Percentiles rank a stretch among this genome's conserved stretches.
These are phyloP conservation scores for Colletotrichum liriopes DNA, from an alignment of 2,329 filamentous ascomycete species.

Conservation along the genomic window DNA sequence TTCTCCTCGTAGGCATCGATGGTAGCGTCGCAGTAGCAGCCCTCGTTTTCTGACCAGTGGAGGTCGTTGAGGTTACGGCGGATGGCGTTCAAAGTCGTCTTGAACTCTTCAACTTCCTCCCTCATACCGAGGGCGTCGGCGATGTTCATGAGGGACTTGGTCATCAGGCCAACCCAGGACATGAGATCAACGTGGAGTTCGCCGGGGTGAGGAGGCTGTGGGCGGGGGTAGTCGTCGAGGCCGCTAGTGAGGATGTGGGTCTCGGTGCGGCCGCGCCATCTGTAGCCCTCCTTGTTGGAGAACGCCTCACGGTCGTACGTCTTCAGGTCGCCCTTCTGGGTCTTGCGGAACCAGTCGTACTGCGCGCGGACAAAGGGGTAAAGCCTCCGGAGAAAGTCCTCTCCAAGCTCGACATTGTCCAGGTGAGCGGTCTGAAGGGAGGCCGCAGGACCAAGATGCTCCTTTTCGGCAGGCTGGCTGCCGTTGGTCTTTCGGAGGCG, in stretches of 20 bases:
- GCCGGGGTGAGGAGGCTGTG: constrained; percentile 93
- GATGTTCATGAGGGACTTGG: constrained; percentile 85
- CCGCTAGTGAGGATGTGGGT: constrained; percentile 93
- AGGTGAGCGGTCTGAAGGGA: constrained; percentile 75
- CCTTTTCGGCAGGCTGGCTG: constrained; percentile 59
- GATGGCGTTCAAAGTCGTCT: constrained; percentile 82
- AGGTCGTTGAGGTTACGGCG: constrained; percentile 90
- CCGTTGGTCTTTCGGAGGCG: constrained; percentile 76
- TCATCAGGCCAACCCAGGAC: constrained; percentile 98
- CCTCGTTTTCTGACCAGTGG: constrained; percentile 87
- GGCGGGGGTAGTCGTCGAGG: constrained; percentile 94
- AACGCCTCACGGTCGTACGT: constrained; percentile 92
- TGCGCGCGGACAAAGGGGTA: constrained; percentile 92
- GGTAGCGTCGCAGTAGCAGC: constrained; percentile 94
- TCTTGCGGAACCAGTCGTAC: constrained; percentile 95
- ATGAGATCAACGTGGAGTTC: constrained; percentile 96
- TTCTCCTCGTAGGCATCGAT: constrained; percentile 97
- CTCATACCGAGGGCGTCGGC: constrained; percentile 80
- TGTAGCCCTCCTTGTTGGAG: constrained; percentile 91
- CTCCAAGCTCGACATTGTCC: constrained; percentile 76
- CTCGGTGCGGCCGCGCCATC: constrained; percentile 92
- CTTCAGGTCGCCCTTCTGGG: constrained; percentile 91
- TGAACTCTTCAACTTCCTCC: constrained; percentile 84
- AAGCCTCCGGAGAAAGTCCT: constrained; percentile 80
- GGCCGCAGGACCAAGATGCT: constrained; percentile 60